phyloP scores from a whole-genome alignment of 2,329 filamentous ascomycete species.

The Fonsecaea pugnacius region DNA sequence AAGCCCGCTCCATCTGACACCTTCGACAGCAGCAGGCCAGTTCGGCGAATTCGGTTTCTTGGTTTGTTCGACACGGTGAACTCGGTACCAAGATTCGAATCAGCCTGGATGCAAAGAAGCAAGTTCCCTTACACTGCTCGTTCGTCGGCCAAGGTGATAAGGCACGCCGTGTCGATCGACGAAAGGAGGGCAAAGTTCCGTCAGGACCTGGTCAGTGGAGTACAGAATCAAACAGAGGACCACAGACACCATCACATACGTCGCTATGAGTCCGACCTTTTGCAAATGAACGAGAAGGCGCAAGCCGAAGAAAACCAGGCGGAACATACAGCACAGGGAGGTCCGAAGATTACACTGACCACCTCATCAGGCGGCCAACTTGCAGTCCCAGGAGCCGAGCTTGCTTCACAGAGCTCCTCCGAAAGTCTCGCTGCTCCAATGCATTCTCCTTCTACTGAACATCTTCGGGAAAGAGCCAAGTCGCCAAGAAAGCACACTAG shows the following conservation, averaged over 20 bases:
- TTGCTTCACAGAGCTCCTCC: slow-evolving; percentile 14
- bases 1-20: background rate
- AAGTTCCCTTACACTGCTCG: slow-evolving; percentile 69
- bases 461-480: slow-evolving; percentile 17
- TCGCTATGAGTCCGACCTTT: slow-evolving; percentile 26
- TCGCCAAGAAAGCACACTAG: slow-evolving; percentile 21
- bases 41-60: slow-evolving; percentile 73
- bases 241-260: slow-evolving; percentile 10
- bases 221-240: slow-evolving; percentile 24
- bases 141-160: slow-evolving; percentile 59
- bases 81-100: slow-evolving; percentile 76
- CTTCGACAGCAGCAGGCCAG: slow-evolving; percentile 59
- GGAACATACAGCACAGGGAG: background rate
- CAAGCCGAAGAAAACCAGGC: background rate
- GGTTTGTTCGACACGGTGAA: slow-evolving; percentile 84
- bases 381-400: slow-evolving; percentile 6
- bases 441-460: slow-evolving; percentile 20
- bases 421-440: slow-evolving; percentile 27
- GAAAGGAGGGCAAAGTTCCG: slow-evolving; percentile 63
- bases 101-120: slow-evolving; percentile 71
- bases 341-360: slow-evolving; percentile 2
- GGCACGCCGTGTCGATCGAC: slow-evolving; percentile 63
- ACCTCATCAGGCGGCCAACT: slow-evolving; percentile 4
- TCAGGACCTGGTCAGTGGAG: slow-evolving; percentile 59
- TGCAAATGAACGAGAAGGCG: slow-evolving; percentile 21